A percentile compares a stretch with the other conserved stretches of the same genome.
Conservation (phyloP, 164 flowering plant species). For the Macadamia tetraphylla region DNA sequence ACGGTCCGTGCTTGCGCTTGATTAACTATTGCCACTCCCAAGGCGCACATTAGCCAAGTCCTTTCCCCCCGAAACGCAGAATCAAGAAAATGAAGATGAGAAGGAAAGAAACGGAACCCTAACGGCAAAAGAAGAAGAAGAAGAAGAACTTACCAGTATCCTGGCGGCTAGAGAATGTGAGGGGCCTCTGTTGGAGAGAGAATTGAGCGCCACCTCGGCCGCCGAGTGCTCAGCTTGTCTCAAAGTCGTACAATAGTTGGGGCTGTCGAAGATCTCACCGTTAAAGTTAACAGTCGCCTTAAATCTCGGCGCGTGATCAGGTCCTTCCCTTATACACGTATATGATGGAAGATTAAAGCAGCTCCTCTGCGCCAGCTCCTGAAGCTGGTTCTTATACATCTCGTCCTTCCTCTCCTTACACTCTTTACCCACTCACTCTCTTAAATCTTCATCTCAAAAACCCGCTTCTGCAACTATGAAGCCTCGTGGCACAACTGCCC, state of each 20-base stretch:
- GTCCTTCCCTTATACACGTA: constrained; percentile 88
- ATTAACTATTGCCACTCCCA: too few species aligned
- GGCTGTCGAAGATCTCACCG: constrained; percentile 90
- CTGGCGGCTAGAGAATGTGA: constrained; percentile 91
- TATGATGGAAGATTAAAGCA: constrained; percentile 94
- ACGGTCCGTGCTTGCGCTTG: too few species aligned
- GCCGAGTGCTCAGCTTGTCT: constrained; percentile 99
- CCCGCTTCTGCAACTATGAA: background rate
- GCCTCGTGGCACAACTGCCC: background rate
- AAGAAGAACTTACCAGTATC: constrained; percentile 52
- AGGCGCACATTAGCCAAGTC: background rate
- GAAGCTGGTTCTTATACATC: constrained; percentile 99
- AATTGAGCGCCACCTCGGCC: constrained; percentile 89
- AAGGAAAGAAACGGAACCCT: background rate
- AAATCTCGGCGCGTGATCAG: constrained; percentile 98
- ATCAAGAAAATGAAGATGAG: background rate
- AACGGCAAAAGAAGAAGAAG: background rate
- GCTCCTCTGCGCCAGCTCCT: constrained; percentile 99
- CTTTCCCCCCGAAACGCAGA: background rate
- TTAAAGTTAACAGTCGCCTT: constrained; percentile 91
- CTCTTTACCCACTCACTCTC: background rate
- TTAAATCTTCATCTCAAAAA: background rate
- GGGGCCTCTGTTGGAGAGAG: constrained; percentile 77
- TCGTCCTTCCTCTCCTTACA: constrained; percentile 15
- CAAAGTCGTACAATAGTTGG: constrained; percentile 74